Evolutionary conservation across 352 stramenopile genomes (phyloP).

Genomic region (Globisporangium echinulatum): DNA sequence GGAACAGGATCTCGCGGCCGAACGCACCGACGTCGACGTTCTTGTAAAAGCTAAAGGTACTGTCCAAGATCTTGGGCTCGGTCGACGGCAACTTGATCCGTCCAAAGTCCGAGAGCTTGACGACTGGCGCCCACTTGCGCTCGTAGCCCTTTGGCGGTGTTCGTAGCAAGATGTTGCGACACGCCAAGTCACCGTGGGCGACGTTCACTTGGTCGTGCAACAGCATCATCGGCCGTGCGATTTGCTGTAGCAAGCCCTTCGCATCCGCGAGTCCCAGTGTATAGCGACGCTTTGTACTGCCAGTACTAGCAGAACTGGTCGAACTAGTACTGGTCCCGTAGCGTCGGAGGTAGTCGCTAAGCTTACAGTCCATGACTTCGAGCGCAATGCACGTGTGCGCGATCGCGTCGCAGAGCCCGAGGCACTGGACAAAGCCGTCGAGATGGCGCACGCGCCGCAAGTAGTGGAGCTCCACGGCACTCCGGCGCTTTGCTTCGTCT

Average conservation of each 20-base stretch:
- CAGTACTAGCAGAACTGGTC: constrained; percentile 1
- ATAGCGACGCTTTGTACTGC: constrained; percentile 33
- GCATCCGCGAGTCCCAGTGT: constrained; percentile 52
- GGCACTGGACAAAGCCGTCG: constrained; percentile 73
- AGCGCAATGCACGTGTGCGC: constrained; percentile 82
- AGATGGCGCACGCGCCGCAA: constrained; percentile 69
- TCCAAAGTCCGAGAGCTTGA: constrained; percentile 82
- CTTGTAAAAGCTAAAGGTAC: constrained; percentile 77
- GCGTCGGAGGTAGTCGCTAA: constrained; percentile 77
- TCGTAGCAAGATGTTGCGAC: constrained; percentile 79
- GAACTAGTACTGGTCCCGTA: constrained; percentile 31
- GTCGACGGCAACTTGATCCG: constrained; percentile 61
- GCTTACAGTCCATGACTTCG: constrained; percentile 86
- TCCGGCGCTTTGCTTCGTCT: constrained; percentile 75
- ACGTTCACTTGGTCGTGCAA: constrained; percentile 79
- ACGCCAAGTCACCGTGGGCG: constrained; percentile 76
- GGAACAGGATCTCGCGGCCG: constrained; percentile 71
- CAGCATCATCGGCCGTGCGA: constrained; percentile 69
- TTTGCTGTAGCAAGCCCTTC: constrained; percentile 60
- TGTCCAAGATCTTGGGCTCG: constrained; percentile 67
- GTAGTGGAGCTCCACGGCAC: constrained; percentile 74
- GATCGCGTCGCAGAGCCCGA: constrained; percentile 76
- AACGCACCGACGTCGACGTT: constrained; percentile 80
- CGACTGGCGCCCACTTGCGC: constrained; percentile 69
- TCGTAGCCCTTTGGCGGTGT: constrained; percentile 77